These are phyloP conservation scores for Penicillium turbatum DNA, from an alignment of 495 filamentous ascomycete species.

Conservation along the genomic window DNA sequence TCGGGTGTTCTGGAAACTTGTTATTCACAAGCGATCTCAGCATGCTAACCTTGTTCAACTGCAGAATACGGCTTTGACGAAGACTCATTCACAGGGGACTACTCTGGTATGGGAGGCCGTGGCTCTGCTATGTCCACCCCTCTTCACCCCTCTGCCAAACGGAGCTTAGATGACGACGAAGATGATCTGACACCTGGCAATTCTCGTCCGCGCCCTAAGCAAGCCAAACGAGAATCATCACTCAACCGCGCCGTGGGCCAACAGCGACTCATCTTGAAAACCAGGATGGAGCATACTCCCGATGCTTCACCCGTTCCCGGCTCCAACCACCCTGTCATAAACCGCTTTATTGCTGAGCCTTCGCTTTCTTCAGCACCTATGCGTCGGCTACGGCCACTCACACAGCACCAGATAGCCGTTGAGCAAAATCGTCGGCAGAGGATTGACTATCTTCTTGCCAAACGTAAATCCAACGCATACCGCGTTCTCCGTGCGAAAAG, in stretches of 20 bases:
- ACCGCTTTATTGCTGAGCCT: constrained; percentile 43
- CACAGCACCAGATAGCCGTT: constrained; percentile 88
- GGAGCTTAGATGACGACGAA: constrained; percentile 33
- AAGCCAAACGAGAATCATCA: constrained; percentile 36
- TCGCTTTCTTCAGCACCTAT: constrained; percentile 26
- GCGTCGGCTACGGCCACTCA: constrained; percentile 76
- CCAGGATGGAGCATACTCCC: constrained; percentile 44
- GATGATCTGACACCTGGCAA: constrained; percentile 37
- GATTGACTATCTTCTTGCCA: constrained; percentile 80
- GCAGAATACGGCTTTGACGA: constrained; percentile 38
- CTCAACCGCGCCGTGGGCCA: constrained; percentile 34
- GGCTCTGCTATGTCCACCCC: constrained; percentile 42
- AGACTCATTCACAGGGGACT: constrained; percentile 32
- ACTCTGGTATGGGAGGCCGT: constrained; percentile 33
- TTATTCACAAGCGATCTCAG: neutral
- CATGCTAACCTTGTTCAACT: neutral
- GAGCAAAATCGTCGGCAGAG: constrained; percentile 83
- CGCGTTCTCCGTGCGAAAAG: constrained; percentile 55
- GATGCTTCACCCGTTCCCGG: constrained; percentile 49
- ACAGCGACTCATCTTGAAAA: constrained; percentile 48
- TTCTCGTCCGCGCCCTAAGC: constrained; percentile 34
- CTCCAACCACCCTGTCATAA: constrained; percentile 44
- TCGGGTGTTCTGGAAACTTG: neutral
- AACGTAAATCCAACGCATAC: constrained; percentile 60
- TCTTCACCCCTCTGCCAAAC: constrained; percentile 36